These are phyloP conservation scores for Phaeosphaeria sp. DNA, from an alignment of 2,329 filamentous ascomycete species.

Conservation along the genomic window DNA sequence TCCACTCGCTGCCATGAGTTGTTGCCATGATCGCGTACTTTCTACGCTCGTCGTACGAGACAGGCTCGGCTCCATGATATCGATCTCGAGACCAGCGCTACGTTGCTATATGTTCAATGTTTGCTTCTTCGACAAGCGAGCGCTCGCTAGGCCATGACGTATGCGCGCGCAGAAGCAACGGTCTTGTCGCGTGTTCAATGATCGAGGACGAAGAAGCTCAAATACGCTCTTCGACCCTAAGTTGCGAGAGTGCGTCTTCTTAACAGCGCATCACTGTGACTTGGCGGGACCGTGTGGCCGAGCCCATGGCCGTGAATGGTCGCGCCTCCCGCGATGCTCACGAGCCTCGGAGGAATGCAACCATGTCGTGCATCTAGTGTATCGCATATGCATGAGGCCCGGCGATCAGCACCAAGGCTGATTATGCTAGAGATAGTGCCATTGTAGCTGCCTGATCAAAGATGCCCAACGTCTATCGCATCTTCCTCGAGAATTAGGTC, in stretches of 20 bases:
- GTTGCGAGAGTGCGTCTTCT: conserved; percentile 3
- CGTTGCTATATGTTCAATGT: conserved; percentile 6
- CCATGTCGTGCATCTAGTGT: conserved; percentile 3
- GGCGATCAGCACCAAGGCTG: too few species aligned
- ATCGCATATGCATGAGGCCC: background rate
- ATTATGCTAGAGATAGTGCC: too few species aligned
- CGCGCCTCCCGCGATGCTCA: conserved; percentile 9
- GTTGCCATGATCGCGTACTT: conserved; percentile 49
- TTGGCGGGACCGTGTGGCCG: conserved; percentile 19
- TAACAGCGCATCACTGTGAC: conserved; percentile 17
- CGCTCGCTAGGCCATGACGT: conserved; percentile 21
- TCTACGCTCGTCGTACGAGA: conserved; percentile 47
- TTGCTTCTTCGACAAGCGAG: conserved; percentile 21
- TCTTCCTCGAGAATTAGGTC: too few species aligned
- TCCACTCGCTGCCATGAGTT: conserved; percentile 48
- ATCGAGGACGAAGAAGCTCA: background rate
- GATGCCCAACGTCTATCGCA: too few species aligned
- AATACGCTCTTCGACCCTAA: background rate
- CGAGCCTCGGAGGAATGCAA: conserved; percentile 13
- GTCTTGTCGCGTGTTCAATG: background rate
- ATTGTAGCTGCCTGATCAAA: too few species aligned
- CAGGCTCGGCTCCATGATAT: conserved; percentile 37
- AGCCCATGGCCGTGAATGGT: conserved; percentile 16
- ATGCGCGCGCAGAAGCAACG: background rate
- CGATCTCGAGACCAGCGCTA: conserved; percentile 11